phyloP scores from a whole-genome alignment of 257 asterid species.

The Oldenlandia corymbosa region DNA sequence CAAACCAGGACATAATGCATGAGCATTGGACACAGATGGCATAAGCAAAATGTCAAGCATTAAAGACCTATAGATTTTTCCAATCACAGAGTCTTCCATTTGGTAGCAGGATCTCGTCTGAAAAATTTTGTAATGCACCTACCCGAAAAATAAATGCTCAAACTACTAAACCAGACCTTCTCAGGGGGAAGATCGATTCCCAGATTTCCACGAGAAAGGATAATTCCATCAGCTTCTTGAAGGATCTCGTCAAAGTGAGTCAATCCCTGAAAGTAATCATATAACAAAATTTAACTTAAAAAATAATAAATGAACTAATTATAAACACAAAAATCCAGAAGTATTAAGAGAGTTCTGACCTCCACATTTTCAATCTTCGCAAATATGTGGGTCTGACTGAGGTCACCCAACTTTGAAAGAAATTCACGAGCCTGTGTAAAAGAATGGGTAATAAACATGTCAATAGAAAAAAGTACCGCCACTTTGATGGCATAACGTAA shows the following conservation, averaged over 20 bases:
- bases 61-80: background rate
- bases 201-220: conserved; percentile 85
- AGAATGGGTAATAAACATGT: conserved; percentile 3
- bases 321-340: background rate
- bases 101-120: background rate
- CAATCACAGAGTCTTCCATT: background rate
- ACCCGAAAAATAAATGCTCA: background rate
- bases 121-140: background rate
- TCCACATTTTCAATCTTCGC: conserved; percentile 92
- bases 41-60: background rate
- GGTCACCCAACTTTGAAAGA: conserved; percentile 65
- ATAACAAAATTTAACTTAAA: background rate
- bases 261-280: conserved; percentile 49
- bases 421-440: conserved; percentile 73
- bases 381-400: conserved; percentile 64
- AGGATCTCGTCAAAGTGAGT: conserved; percentile 87
- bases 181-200: conserved; percentile 93
- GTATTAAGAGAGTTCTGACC: conserved; percentile 34
- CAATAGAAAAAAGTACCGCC: background rate
- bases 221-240: conserved; percentile 85
- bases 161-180: conserved; percentile 43
- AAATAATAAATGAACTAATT: background rate
- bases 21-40: background rate
- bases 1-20: background rate
- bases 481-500: conserved; percentile 3